Evolutionary conservation across 2,329 filamentous ascomycete genomes (phyloP).

Genomic region (Arthrobotrys sinensis): DNA sequence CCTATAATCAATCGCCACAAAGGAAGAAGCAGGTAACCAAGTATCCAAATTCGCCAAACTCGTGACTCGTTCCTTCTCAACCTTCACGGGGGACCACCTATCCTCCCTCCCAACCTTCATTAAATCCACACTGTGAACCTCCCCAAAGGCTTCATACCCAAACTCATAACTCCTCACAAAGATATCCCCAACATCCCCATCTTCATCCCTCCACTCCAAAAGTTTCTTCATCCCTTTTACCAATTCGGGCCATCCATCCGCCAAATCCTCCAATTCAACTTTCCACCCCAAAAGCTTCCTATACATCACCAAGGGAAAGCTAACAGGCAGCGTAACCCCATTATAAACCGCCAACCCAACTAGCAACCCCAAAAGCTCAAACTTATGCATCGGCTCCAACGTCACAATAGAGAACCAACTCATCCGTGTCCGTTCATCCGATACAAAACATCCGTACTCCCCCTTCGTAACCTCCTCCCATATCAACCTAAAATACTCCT

Average conservation of each 20-base stretch:
- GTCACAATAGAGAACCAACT: constrained; percentile 90
- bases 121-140: constrained; percentile 73
- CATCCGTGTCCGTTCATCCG: constrained; percentile 82
- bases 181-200: constrained; percentile 84
- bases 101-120: constrained; percentile 65
- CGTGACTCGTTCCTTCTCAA: constrained; percentile 47
- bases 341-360: constrained; percentile 93
- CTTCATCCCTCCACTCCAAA: constrained; percentile 80
- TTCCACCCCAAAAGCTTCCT: constrained; percentile 80
- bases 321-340: constrained; percentile 89
- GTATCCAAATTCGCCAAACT: constrained; percentile 16
- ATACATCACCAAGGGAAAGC: constrained; percentile 88
- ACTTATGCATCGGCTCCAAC: constrained; percentile 88
- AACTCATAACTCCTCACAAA: constrained; percentile 91
- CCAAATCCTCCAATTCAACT: constrained; percentile 80
- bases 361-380: constrained; percentile 88
- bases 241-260: constrained; percentile 88
- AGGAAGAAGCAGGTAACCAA: constrained; percentile 11
- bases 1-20: constrained; percentile 18
- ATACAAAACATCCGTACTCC: constrained; percentile 83
- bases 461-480: constrained; percentile 85
- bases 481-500: constrained; percentile 92
- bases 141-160: constrained; percentile 75
- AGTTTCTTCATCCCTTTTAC: constrained; percentile 81
- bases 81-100: constrained; percentile 46